Base-by-base conservation (phyloP, 169 alveolate genomes). In the Eimeria falciformis region DNA sequence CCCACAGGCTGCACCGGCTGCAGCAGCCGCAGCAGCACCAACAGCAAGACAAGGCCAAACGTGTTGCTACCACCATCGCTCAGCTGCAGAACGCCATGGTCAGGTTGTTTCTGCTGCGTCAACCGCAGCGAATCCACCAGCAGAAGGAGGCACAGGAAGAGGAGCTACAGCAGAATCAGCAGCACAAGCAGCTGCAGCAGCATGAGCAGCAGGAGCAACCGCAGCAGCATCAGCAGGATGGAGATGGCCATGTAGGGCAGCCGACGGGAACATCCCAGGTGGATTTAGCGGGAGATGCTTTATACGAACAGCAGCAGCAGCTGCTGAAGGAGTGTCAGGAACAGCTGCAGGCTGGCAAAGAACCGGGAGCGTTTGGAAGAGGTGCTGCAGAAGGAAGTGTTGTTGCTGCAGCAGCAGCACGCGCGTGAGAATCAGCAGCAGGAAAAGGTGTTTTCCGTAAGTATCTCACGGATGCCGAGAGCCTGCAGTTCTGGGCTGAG, bases 21-120 rank as follows among this genome's bases (percentile, higher is more conserved):
- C 58, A 71, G 83, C 83, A 40, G 27, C 58, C 46, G 62, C 62
- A 33, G 83, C 83, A 37, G 83, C 83, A 11, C 40, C 83, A 40
- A 56, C 83, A 43, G 83, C 62, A 71, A 27, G 83, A 21, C 29
- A 23, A 40, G 5, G 83, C 3, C 14, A n/a, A 27, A 3, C 58
- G 58, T 6, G 9, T 56, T 12, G 17, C 53, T 9, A 58, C 53
- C 11, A 43, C 56, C 21, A 71, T 71, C 37, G 37, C 23, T 21
- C 33, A 71, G 83, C 58, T 71, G 83, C 83, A 21, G 43, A 43
- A 9, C 58, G 83, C 83, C 7, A 71, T 71, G 83, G 83, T 1
- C 53, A 50, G 83, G 25, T 56, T 71, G 58, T 71, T 58, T 23
- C n/a, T 71, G 58, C 83, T 71, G 27, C 83, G 37, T 58, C 83